Base-by-base conservation (phyloP, 495 filamentous ascomycete species). In the Staphylotrichum tortipilum region DNA sequence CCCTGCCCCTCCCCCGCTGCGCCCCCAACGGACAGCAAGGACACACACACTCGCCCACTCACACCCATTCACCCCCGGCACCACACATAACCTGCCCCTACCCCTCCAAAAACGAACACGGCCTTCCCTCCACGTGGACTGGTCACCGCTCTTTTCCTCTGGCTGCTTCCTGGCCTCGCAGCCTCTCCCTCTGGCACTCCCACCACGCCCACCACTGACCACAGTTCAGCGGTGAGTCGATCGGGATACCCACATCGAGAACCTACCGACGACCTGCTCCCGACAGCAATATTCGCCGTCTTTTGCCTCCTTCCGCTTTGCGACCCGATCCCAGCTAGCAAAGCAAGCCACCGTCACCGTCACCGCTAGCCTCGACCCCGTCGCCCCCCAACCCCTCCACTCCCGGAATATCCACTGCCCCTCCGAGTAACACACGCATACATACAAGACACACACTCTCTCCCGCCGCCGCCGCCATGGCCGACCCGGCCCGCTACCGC, bases 401-500 rank as follows among this genome's bases (percentile, higher is more conserved):
- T n/a, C n/a, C n/a, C n/a, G n/a, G n/a, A n/a, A n/a, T n/a, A n/a
- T n/a, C n/a, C n/a, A n/a, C n/a, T n/a, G n/a, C n/a, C n/a, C n/a
- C n/a, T n/a, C n/a, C n/a, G n/a, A n/a, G n/a, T n/a, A n/a, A n/a
- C n/a, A n/a, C n/a, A n/a, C n/a, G n/a, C n/a, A n/a, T n/a, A n/a
- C n/a, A n/a, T n/a, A n/a, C n/a, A n/a, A n/a, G n/a, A n/a, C n/a
- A n/a, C n/a, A n/a, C n/a, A n/a, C n/a, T n/a, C n/a, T n/a, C 46
- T 18, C 39, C 33, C 31, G 14, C 7, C 35, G 19, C 30, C 35
- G 37, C 60, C 53, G 38, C 47, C 30, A 74, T 74, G 71, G 48
- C 66, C 58, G 72, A 75, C 53, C 69, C 63, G 34, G 50, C 50
- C 53, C 57, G 61, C 50, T 67, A 67, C 54, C 44, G 60, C 41